Conservation (phyloP, 768 basidiomycete genomes). For the Scleroderma bovista region DNA sequence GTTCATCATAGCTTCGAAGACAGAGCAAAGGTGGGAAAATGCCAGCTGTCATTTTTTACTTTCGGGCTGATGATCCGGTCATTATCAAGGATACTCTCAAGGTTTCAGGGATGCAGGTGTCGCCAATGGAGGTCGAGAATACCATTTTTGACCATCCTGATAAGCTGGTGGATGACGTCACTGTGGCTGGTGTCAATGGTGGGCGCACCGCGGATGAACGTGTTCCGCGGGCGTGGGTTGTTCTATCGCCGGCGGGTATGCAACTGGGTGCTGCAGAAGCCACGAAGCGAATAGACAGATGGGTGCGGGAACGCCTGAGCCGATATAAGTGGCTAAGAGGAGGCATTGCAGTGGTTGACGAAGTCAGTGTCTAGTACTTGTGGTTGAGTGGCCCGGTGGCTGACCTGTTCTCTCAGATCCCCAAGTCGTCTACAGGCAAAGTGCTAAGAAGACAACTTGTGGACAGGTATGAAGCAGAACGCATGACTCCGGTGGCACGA, state of each 20-base stretch:
- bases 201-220: conserved; percentile 69
- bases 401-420: conserved; percentile 42
- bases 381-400: not conserved
- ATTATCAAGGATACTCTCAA: conserved; percentile 67
- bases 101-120: conserved; percentile 74
- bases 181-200: conserved; percentile 70
- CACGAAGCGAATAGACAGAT: conserved; percentile 46
- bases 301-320: conserved; percentile 60
- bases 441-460: conserved; percentile 56
- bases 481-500: conserved; percentile 16
- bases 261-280: conserved; percentile 38
- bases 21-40: conserved; percentile 54
- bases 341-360: conserved; percentile 57
- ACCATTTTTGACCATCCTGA: conserved; percentile 57
- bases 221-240: conserved; percentile 75
- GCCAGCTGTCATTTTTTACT: conserved; percentile 14
- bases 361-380: conserved; percentile 40
- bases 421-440: conserved; percentile 73
- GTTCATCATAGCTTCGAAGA: conserved; percentile 54
- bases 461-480: conserved; percentile 45
- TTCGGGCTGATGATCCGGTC: not conserved
- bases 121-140: conserved; percentile 73
- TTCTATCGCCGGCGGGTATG: conserved; percentile 53
- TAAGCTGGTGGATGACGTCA: conserved; percentile 55
- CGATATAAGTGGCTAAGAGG: conserved; percentile 75